Base-by-base conservation (phyloP, 2,329 filamentous ascomycete species). In the Pestalotiopsis sp. region DNA sequence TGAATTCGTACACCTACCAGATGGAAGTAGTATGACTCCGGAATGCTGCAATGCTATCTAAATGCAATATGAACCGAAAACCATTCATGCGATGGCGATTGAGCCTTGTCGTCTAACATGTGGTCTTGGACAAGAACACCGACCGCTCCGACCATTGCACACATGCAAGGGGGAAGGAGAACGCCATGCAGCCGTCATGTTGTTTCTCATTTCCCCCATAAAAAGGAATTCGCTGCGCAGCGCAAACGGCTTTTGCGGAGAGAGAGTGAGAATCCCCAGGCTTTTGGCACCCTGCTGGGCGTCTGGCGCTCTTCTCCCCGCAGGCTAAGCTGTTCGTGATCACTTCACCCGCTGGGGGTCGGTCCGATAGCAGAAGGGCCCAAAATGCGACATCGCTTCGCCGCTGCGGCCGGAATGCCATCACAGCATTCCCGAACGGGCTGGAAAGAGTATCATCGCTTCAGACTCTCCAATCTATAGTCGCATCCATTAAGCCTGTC, bases 271-370 rank as follows among this genome's bases (percentile, higher is more conserved):
- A 63, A 63, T 36, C 66, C 66, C 66, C 66, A 67, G 66, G 66
- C 41, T 31, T 56, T 56, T 14, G 38, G 20, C 65, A 9, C 57
- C 36, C 52, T 36, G 36, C n/a, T 60, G n/a, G 52, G n/a, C 31
- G 17, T 58, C 9, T 36, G 31, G 31, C 31, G 31, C 9, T 9
- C 31, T 23, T 38, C 27, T 20, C 66, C 66, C 66, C 66, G 59
- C 66, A 67, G 36, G 66, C 66, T 67, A 67, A 63, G 57, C 66
- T 67, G 39, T 63, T 67, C 66, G 38, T 38, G 58, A 67, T 62
- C 66, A 63, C 59, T 49, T 56, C 66, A 45, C 56, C 59, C 57
- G 66, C 41, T 20, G n/a, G 25, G 45, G 45, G 20, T 67, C 66
- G 66, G 66, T 67, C 66, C 66, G 66, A 66, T 66, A 66, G 27